A percentile compares a stretch with the other conserved stretches of the same genome.
These are phyloP conservation scores for Zygosaccharomyces bisporus DNA, from an alignment of 805 yeast species.

Conservation along the genomic window DNA sequence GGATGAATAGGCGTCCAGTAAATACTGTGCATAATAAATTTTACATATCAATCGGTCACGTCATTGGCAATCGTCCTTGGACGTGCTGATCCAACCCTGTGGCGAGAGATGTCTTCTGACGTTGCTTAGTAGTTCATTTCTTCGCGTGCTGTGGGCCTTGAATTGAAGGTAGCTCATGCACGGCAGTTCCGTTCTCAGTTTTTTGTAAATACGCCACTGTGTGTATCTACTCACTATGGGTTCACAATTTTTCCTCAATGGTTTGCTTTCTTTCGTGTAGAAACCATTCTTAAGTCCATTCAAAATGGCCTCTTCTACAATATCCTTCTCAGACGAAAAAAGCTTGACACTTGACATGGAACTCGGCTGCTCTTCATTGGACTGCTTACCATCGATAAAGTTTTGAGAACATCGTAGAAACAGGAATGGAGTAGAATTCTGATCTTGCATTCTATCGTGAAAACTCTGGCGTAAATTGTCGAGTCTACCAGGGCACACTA, in stretches of 20 bases:
- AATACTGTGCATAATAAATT: neutral
- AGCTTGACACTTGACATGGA: slow-evolving; percentile 21
- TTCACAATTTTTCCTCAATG: slow-evolving; percentile 43
- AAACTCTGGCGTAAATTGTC: slow-evolving; percentile 18
- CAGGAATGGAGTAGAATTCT: slow-evolving; percentile 4
- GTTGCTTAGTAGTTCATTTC: slow-evolving; percentile 33
- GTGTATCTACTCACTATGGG: slow-evolving; percentile 25
- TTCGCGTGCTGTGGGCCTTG: slow-evolving; percentile 27
- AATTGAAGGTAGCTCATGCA: slow-evolving; percentile 32
- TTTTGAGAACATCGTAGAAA: slow-evolving; percentile 12
- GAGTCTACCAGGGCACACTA: slow-evolving; percentile 44
- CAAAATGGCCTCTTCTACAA: slow-evolving; percentile 39
- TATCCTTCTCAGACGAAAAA: slow-evolving; percentile 6
- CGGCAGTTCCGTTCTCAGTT: slow-evolving; percentile 4
- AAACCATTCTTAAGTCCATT: slow-evolving; percentile 63
- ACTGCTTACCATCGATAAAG: slow-evolving; percentile 22
- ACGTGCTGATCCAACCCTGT: slow-evolving; percentile 47
- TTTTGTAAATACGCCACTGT: slow-evolving; percentile 25
- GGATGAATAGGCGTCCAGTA: neutral
- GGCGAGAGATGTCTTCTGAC: slow-evolving; percentile 33
- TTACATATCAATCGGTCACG: neutral
- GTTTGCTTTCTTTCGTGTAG: slow-evolving; percentile 40
- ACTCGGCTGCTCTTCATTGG: slow-evolving; percentile 21
- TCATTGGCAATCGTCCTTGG: slow-evolving; percentile 42
- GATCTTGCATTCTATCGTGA: slow-evolving; percentile 5